These are phyloP conservation scores for Pezicula neosporulosa DNA, from an alignment of 2,329 filamentous ascomycete genomes.

Conservation along the genomic window DNA sequence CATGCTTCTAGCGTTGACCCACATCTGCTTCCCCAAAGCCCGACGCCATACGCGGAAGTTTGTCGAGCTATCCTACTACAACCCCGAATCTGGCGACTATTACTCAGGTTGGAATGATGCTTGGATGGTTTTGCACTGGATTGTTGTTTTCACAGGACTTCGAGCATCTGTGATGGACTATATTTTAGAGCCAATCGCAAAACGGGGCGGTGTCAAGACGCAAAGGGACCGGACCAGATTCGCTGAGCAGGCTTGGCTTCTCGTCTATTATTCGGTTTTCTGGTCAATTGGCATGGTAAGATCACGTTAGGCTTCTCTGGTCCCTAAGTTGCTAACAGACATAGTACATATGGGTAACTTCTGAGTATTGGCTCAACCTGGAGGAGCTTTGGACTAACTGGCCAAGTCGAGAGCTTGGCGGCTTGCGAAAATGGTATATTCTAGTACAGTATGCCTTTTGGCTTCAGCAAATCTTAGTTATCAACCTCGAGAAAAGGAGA, in stretches of 20 bases:
- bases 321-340: conserved; percentile 13
- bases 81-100: conserved; percentile 65
- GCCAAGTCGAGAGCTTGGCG: conserved; percentile 72
- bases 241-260: conserved; percentile 90
- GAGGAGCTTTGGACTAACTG: conserved; percentile 79
- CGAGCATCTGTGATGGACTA: conserved; percentile 86
- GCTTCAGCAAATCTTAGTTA: conserved; percentile 89
- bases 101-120: conserved; percentile 75
- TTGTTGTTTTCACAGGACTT: conserved; percentile 82
- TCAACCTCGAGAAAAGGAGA: conserved; percentile 89
- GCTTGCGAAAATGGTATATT: conserved; percentile 83
- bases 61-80: conserved; percentile 82
- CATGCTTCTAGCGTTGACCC: conserved; percentile 76
- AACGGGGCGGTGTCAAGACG: conserved; percentile 67
- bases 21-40: conserved; percentile 78
- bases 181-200: conserved; percentile 74
- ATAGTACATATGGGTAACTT: conserved; percentile 77
- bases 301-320: neutral
- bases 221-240: conserved; percentile 78
- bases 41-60: conserved; percentile 81
- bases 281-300: conserved; percentile 83
- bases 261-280: conserved; percentile 78
- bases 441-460: conserved; percentile 89
- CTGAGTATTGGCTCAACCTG: conserved; percentile 75
- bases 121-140: conserved; percentile 72